Evolutionary conservation across 345 rosid genomes (phyloP), one percentile per base, ranked within the genome.

Genomic region (Microcos paniculata): DNA sequence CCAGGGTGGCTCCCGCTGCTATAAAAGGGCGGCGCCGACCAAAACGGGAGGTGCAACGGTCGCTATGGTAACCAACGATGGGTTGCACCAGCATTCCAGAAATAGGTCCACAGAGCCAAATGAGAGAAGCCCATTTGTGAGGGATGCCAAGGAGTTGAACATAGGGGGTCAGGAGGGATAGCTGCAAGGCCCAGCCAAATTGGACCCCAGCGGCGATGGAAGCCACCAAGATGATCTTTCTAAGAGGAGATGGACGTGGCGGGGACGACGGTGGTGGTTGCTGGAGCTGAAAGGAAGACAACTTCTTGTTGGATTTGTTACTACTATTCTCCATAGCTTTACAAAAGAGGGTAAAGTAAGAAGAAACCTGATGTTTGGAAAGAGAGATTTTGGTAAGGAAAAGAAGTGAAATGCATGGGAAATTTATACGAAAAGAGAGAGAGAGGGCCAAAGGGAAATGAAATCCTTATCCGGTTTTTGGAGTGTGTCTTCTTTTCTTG

Each of bases 101-200:
- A 65, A 91, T 43, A 38, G 96, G 96, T 8, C 92, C 95, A 42
- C 95, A 90, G 42, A 90, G 89, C 95, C 95, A 90, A 49, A 90
- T 87, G 76, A 85, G 82, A 23, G 95, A 76, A 3, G 95, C 88
- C 91, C 91, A 87, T 21, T 81, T 82, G 79, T 90, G 95, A 9
- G 95, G 88, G 42, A 90, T 83, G 10, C 95, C 92, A 0, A 90
- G 79, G 31, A 82, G 88, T 71, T 91, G 96, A 10, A 91, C 90
- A 65, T 91, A 91, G 0, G 96, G 96, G 12, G 96, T 91, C 24
- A 91, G 74, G 1, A 91, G 78, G n/a, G 96, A 91, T 11, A 91
- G 90, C 86, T 91, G 96, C 0, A 91, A 74, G 4, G 96, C 93
- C 96, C 96, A 91, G 0, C 96, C 96, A 72, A 91, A 91, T 68